These are phyloP conservation scores for Astrothelium subdiscretum DNA, from an alignment of 495 filamentous ascomycete genomes.

Conservation along the genomic window DNA sequence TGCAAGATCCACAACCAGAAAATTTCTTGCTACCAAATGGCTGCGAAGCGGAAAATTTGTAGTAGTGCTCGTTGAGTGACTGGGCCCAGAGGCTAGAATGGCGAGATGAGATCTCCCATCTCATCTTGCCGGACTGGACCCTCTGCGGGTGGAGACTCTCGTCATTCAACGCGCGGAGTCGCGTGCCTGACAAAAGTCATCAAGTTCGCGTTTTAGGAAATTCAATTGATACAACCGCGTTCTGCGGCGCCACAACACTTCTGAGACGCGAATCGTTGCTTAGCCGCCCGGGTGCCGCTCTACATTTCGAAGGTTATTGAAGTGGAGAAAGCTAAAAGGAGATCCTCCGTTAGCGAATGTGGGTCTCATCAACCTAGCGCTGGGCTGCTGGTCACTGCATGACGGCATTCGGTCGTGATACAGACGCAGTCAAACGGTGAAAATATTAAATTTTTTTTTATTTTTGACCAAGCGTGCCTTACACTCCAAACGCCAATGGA, in stretches of 20 bases:
- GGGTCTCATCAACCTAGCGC: not conserved
- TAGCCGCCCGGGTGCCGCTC: not conserved
- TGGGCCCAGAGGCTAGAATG: not conserved
- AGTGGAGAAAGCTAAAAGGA: conserved; percentile 2
- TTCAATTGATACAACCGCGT: not conserved
- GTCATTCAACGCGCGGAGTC: not conserved
- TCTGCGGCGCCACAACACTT: not conserved
- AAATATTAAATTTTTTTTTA: not conserved
- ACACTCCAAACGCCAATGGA: too few relatives aligned
- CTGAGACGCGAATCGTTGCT: conserved; percentile 2
- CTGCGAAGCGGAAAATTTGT: not conserved
- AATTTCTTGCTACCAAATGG: not conserved
- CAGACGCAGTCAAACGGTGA: not conserved
- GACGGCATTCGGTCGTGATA: not conserved
- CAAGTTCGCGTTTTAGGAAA: conserved; percentile 1
- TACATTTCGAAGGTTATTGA: not conserved
- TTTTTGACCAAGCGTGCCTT: not conserved
- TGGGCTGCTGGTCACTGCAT: not conserved
- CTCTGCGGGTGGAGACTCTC: not conserved
- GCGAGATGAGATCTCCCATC: not conserved
- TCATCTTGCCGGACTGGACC: not conserved
- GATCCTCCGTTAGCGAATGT: not conserved
- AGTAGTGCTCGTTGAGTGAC: not conserved
- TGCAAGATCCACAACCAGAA: not conserved
- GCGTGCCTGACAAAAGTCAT: not conserved